These are phyloP conservation scores for Zanthoxylum bungeanum DNA, from an alignment of 345 rosid species.

Conservation along the genomic window DNA sequence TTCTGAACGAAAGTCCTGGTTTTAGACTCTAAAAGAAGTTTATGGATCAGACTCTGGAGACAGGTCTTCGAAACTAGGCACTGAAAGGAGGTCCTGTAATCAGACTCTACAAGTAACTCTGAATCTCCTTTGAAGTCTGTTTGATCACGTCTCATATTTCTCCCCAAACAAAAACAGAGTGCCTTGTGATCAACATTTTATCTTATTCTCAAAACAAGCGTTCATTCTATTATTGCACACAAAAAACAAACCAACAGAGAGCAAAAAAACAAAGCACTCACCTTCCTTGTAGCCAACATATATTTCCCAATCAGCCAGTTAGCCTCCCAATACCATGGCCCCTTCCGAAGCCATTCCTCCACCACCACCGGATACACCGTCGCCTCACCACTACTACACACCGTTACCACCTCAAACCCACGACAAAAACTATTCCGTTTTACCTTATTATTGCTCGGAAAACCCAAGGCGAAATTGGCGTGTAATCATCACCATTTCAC, in stretches of 20 bases:
- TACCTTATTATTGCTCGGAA: conserved; percentile 14
- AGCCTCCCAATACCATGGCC: conserved; percentile 24
- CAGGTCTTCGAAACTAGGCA: too few relatives aligned
- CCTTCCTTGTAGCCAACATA: too few relatives aligned
- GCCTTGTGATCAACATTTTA: background rate
- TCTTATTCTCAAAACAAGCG: background rate
- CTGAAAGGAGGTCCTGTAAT: too few relatives aligned
- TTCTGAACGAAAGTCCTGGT: too few relatives aligned
- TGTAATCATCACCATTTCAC: conserved; percentile 12
- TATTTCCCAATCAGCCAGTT: conserved; percentile 17
- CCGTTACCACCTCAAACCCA: conserved; percentile 23
- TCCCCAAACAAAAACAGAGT: background rate
- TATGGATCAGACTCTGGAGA: too few relatives aligned
- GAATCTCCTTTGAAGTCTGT: too few relatives aligned
- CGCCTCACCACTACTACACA: conserved; percentile 16
- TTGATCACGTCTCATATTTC: too few relatives aligned
- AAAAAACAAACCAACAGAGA: conserved; percentile 9
- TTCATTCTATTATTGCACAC: background rate
- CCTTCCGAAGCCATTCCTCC: conserved; percentile 19
- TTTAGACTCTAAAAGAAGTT: too few relatives aligned
- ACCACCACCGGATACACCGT: background rate
- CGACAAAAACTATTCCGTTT: conserved; percentile 28
- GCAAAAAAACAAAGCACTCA: conserved; percentile 23
- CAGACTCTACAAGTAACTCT: too few relatives aligned
- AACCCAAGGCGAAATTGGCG: background rate